These are phyloP conservation scores for Dichotomocladium elegans DNA, from an alignment of 371 early-diverging fungal species.

Conservation along the genomic window DNA sequence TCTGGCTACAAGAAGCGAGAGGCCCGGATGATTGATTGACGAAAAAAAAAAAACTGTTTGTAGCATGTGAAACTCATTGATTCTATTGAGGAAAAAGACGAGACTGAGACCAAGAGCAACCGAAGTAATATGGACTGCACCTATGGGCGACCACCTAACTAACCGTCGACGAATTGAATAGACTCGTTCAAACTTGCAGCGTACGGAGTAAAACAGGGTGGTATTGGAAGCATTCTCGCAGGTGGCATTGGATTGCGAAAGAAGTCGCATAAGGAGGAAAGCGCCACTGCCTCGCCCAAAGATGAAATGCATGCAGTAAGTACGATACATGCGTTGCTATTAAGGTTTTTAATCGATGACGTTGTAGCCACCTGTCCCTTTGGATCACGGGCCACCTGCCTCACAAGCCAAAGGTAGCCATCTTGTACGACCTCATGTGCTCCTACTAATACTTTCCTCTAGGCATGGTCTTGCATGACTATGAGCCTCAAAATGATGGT, in stretches of 20 bases:
- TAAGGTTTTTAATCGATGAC: neutral
- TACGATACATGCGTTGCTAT: too few relatives aligned
- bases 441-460: neutral
- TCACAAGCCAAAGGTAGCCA: constrained; percentile 7
- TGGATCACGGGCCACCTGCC: neutral
- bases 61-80: constrained; percentile 48
- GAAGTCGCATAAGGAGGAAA: constrained; percentile 19
- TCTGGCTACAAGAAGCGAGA: too few relatives aligned
- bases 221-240: constrained; percentile 73
- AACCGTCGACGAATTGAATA: neutral
- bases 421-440: neutral
- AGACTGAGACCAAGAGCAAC: neutral
- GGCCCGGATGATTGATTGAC: too few relatives aligned
- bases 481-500: constrained; percentile 55
- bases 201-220: constrained; percentile 79
- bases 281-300: too few relatives aligned
- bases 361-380: neutral
- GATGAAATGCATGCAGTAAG: too few relatives aligned
- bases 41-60: neutral
- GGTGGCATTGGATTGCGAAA: constrained; percentile 47
- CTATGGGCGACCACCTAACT: neutral
- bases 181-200: constrained; percentile 55
- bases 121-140: neutral
- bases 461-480: constrained; percentile 54
- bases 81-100: constrained; percentile 6